phyloP scores from a whole-genome alignment of 2,329 filamentous ascomycete genomes.

The Exophiala oligosperma region DNA sequence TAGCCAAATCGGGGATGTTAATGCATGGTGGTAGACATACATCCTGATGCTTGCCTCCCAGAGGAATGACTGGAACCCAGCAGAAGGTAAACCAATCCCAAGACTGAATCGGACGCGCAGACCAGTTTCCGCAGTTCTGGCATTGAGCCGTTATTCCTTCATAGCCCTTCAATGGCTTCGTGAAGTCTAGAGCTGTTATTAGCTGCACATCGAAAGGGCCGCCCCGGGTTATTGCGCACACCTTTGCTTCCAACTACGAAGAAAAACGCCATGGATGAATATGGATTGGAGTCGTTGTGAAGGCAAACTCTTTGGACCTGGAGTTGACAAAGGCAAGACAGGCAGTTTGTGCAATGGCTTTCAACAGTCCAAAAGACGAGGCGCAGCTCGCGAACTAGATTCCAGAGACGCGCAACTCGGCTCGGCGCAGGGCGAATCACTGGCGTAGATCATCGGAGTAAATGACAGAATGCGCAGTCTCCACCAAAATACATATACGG shows the following conservation, averaged over 20 bases:
- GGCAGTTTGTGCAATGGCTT: background rate
- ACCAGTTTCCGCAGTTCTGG: constrained; percentile 49
- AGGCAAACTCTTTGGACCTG: background rate
- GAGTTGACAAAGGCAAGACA: background rate
- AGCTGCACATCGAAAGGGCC: background rate
- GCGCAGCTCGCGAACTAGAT: no score
- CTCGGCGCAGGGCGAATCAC: background rate
- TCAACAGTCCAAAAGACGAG: no score
- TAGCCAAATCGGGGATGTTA: background rate
- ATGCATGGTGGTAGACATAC: constrained; percentile 8
- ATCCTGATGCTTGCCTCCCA: constrained; percentile 35
- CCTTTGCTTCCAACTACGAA: constrained; percentile 28
- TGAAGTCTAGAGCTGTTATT: constrained; percentile 39
- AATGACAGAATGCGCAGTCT: background rate
- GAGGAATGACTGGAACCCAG: constrained; percentile 40
- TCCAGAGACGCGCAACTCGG: background rate
- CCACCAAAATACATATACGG: no score
- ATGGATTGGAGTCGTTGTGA: background rate
- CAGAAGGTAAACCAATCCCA: constrained; percentile 51
- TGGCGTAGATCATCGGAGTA: background rate
- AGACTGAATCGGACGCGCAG: constrained; percentile 44
- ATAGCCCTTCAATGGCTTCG: constrained; percentile 45
- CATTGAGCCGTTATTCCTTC: constrained; percentile 48
- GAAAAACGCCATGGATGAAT: constrained; percentile 20
- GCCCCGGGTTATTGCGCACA: background rate